phyloP scores from a whole-genome alignment of 257 asterid species.

The Primulina tabacum region DNA sequence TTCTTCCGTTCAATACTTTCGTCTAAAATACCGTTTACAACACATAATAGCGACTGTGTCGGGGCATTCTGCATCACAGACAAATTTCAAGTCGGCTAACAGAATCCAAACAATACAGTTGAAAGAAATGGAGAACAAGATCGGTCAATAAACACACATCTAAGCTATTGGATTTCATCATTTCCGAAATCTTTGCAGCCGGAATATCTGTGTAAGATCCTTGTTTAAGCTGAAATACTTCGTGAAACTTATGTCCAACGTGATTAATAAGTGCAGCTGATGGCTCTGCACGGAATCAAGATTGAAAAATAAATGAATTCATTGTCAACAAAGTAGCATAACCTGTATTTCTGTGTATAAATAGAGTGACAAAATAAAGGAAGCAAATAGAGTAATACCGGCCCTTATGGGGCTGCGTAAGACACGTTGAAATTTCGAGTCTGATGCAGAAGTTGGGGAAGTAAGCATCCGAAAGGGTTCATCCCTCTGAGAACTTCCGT shows the following conservation, averaged over 20 bases:
- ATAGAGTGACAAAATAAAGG: neutral
- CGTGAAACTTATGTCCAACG: slow-evolving; percentile 69
- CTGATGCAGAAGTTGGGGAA: slow-evolving; percentile 43
- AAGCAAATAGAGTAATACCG: slow-evolving; percentile 34
- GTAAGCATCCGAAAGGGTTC: slow-evolving; percentile 36
- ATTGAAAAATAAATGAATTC: neutral
- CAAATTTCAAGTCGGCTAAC: slow-evolving; percentile 1
- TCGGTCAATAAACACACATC: slow-evolving; percentile 51
- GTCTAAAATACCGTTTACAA: slow-evolving; percentile 75
- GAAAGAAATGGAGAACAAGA: slow-evolving; percentile 6
- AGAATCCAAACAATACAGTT: slow-evolving; percentile 7
- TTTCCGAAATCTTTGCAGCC: slow-evolving; percentile 67
- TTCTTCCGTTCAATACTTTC: slow-evolving; percentile 79
- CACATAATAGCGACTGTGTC: slow-evolving; percentile 82
- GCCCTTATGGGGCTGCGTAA: slow-evolving; percentile 47
- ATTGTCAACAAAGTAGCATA: neutral
- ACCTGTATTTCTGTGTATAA: neutral
- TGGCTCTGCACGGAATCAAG: slow-evolving; percentile 33
- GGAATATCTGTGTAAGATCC: slow-evolving; percentile 76
- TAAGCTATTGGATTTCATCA: slow-evolving; percentile 90
- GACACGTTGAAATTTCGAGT: slow-evolving; percentile 43
- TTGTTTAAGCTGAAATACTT: slow-evolving; percentile 78
- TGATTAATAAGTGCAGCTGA: slow-evolving; percentile 46
- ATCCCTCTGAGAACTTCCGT: slow-evolving; percentile 38
- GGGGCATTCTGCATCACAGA: slow-evolving; percentile 76